A percentile compares a stretch with the other conserved stretches of the same genome.
Conservation (phyloP, 176 grass and related monocot genomes). For the Puccinellia tenuiflora region DNA sequence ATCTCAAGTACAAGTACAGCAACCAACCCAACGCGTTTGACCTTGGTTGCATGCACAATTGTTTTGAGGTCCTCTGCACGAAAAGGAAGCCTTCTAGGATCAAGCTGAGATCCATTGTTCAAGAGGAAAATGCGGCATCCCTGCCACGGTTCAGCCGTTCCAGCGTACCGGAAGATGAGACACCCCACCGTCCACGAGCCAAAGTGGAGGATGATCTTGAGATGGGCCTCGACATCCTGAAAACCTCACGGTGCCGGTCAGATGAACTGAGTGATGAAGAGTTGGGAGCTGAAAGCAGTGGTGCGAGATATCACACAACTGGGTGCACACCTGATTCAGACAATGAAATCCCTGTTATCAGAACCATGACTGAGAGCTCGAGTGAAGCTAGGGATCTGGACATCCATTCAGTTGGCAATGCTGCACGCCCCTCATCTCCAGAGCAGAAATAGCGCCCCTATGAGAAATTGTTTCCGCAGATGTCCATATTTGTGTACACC, state of each 20-base stretch:
- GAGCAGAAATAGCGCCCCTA: not conserved
- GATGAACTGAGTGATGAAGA: slow-evolving; percentile 33
- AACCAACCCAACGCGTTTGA: slow-evolving; percentile 37
- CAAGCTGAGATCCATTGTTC: slow-evolving; percentile 45
- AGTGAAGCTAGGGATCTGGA: slow-evolving; percentile 32
- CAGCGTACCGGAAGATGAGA: slow-evolving; percentile 24
- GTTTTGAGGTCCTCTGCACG: slow-evolving; percentile 44
- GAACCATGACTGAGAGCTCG: slow-evolving; percentile 9
- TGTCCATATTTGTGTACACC: not conserved
- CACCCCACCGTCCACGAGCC: slow-evolving; percentile 36
- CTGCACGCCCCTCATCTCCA: slow-evolving; percentile 19
- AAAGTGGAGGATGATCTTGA: slow-evolving; percentile 77
- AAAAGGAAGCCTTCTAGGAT: slow-evolving; percentile 64
- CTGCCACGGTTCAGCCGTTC: slow-evolving; percentile 12
- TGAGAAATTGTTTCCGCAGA: not conserved
- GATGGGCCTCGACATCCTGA: slow-evolving; percentile 48
- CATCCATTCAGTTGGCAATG: slow-evolving; percentile 14
- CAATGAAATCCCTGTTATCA: slow-evolving; percentile 31
- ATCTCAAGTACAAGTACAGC: slow-evolving; percentile 51
- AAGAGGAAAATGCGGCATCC: slow-evolving; percentile 41
- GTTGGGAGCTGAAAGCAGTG: slow-evolving; percentile 37
- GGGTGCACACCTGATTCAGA: slow-evolving; percentile 28
- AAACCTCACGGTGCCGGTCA: slow-evolving; percentile 32
- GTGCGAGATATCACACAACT: not conserved
- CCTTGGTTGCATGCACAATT: slow-evolving; percentile 46